A percentile compares a stretch with the other conserved stretches of the same genome.
Evolutionary conservation across 2,329 filamentous ascomycete species (phyloP).

Genomic region (Aspergillus texensis): DNA sequence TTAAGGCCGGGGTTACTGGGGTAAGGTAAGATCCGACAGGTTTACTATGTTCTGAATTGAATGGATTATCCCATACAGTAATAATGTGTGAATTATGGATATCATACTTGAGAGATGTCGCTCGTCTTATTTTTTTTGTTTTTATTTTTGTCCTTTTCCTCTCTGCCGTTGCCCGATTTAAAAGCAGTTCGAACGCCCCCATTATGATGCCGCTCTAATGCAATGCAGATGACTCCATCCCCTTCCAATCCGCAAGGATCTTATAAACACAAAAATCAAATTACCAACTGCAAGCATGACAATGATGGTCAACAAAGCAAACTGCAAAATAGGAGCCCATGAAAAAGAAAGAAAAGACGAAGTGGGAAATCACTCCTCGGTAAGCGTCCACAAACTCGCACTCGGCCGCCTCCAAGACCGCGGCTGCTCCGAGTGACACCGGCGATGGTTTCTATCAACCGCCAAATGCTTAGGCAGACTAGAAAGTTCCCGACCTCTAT

Average conservation of each 20-base stretch:
- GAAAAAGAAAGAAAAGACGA: background rate
- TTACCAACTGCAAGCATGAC: background rate
- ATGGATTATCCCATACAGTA: background rate
- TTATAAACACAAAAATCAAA: background rate
- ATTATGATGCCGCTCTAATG: background rate
- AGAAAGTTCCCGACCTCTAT: slow-evolving; percentile 5
- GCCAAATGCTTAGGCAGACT: slow-evolving; percentile 3
- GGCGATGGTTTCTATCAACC: slow-evolving; percentile 33
- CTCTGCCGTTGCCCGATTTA: background rate
- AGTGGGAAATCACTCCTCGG: slow-evolving; percentile 29
- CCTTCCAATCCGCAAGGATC: background rate
- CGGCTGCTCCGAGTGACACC: slow-evolving; percentile 43
- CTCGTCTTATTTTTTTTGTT: background rate
- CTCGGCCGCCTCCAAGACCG: slow-evolving; percentile 41
- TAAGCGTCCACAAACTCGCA: slow-evolving; percentile 38
- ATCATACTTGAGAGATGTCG: background rate
- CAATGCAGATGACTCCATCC: slow-evolving; percentile 1
- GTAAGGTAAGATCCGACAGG: background rate
- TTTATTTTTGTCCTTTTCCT: background rate
- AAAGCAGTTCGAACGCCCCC: background rate
- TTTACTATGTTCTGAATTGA: background rate
- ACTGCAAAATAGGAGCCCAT: background rate
- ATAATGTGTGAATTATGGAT: background rate
- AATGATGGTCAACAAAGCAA: background rate
- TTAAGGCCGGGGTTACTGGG: background rate